These are phyloP conservation scores for Termitomyces bulborhizus DNA, from an alignment of 768 basidiomycete species.

Conservation along the genomic window DNA sequence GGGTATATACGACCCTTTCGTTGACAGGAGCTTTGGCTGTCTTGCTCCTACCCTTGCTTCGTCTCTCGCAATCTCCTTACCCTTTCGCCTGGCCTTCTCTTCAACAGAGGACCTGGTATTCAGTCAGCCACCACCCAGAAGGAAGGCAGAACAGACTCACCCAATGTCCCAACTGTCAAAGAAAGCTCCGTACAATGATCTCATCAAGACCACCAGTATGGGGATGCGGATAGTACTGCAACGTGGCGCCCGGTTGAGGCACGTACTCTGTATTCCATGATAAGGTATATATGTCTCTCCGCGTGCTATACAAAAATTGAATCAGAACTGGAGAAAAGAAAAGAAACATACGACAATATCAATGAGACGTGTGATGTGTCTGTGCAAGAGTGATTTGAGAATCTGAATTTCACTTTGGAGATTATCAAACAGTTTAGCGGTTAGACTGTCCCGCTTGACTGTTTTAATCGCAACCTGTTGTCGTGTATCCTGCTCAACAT, in stretches of 20 bases:
- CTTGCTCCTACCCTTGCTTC: neutral
- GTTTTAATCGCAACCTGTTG: constrained; percentile 69
- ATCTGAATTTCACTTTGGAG: constrained; percentile 98
- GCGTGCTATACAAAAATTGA: constrained; percentile 42
- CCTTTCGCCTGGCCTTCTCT: neutral
- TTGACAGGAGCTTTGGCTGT: constrained; percentile 32
- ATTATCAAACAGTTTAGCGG: constrained; percentile 91
- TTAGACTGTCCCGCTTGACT: constrained; percentile 82
- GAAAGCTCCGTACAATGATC: constrained; percentile 84
- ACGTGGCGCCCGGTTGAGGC: constrained; percentile 57
- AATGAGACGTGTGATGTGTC: constrained; percentile 88
- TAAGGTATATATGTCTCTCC: constrained; percentile 80
- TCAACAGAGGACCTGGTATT: neutral
- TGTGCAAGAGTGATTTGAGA: constrained; percentile 86
- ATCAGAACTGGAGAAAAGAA: neutral
- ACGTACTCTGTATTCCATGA: constrained; percentile 92
- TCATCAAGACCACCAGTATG: constrained; percentile 86
- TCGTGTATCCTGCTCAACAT: constrained; percentile 44
- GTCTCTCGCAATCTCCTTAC: neutral
- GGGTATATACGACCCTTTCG: constrained; percentile 65
- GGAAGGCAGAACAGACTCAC: too few relatives aligned
- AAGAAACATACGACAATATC: constrained; percentile 73
- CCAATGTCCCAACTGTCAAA: constrained; percentile 51
- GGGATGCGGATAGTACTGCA: constrained; percentile 89
- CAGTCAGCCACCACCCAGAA: too few relatives aligned